A percentile compares a stretch with the other conserved stretches of the same genome.
These are phyloP conservation scores for Paecilomyces sp. DNA, from an alignment of 2,329 filamentous ascomycete species.

Conservation along the genomic window DNA sequence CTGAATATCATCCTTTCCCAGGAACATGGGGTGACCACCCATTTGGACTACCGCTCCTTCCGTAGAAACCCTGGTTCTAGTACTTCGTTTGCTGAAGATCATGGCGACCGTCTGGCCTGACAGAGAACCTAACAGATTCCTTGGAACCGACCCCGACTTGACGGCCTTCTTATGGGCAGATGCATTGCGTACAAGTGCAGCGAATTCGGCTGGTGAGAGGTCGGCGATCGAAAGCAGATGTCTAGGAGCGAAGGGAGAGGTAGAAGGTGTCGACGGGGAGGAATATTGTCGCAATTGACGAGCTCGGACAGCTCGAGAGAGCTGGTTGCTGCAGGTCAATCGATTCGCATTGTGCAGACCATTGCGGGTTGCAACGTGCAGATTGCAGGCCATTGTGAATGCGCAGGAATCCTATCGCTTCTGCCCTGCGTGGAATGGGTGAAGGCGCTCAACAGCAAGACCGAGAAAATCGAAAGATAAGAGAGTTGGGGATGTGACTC, in stretches of 20 bases:
- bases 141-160: slow-evolving; percentile 60
- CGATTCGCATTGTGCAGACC: slow-evolving; percentile 8
- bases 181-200: slow-evolving; percentile 76
- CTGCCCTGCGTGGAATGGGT: not conserved
- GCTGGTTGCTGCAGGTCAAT: slow-evolving; percentile 19
- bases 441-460: not conserved
- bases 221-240: slow-evolving; percentile 91
- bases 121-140: slow-evolving; percentile 55
- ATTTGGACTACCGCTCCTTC: slow-evolving; percentile 84
- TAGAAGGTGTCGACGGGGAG: slow-evolving; percentile 32
- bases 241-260: slow-evolving; percentile 59
- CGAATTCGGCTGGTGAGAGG: slow-evolving; percentile 71
- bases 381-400: slow-evolving; percentile 5
- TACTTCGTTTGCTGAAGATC: slow-evolving; percentile 96
- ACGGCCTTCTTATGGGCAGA: slow-evolving; percentile 66
- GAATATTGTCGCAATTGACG: slow-evolving; percentile 28
- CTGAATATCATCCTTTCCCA: slow-evolving; percentile 94
- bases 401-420: not conserved
- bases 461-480: not conserved
- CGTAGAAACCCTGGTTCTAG: slow-evolving; percentile 85
- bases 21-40: slow-evolving; percentile 92
- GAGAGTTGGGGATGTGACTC: not conserved
- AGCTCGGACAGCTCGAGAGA: slow-evolving; percentile 17
- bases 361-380: slow-evolving; percentile 6
- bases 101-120: slow-evolving; percentile 78